Evolutionary conservation across 2,329 filamentous ascomycete species (phyloP).

Genomic region (Macrophomina phaseolina): DNA sequence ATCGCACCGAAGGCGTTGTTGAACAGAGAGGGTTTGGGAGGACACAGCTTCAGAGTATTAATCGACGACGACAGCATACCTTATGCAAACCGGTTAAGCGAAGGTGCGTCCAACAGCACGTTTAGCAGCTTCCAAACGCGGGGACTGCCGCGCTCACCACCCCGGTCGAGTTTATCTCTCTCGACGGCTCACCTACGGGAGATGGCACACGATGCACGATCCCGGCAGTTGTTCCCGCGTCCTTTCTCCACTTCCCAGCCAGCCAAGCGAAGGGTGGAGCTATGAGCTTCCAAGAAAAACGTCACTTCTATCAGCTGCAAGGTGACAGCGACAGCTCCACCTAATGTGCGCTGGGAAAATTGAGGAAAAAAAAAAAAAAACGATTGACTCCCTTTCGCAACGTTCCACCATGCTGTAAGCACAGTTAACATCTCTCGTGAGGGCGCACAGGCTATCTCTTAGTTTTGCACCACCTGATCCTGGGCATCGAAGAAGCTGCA

Average conservation of each 20-base stretch:
- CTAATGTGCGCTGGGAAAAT: too few species aligned
- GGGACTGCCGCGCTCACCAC: not conserved
- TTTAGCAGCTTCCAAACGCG: conserved; percentile 2
- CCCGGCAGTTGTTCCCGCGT: not conserved
- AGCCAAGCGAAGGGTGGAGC: too few species aligned
- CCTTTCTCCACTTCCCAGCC: not conserved
- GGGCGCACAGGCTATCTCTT: not conserved
- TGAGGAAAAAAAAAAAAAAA: too few species aligned
- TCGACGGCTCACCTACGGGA: too few species aligned
- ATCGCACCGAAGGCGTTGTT: not conserved
- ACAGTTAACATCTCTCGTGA: not conserved
- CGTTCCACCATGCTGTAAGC: too few species aligned
- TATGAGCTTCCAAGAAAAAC: too few species aligned
- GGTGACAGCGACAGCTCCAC: too few species aligned
- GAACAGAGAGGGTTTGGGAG: too few species aligned
- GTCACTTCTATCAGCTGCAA: too few species aligned
- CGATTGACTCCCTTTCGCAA: too few species aligned
- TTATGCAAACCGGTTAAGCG: too few species aligned
- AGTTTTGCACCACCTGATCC: not conserved
- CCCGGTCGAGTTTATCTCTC: not conserved
- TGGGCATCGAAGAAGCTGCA: conserved; percentile 17
- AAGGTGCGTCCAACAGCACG: not conserved
- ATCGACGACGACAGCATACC: not conserved
- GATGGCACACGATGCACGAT: not conserved
- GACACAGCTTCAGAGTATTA: not conserved